A percentile compares a stretch with the other conserved stretches of the same genome.
phyloP scores from a whole-genome alignment of 2,329 filamentous ascomycete species.

The Xylariaceae sp. region DNA sequence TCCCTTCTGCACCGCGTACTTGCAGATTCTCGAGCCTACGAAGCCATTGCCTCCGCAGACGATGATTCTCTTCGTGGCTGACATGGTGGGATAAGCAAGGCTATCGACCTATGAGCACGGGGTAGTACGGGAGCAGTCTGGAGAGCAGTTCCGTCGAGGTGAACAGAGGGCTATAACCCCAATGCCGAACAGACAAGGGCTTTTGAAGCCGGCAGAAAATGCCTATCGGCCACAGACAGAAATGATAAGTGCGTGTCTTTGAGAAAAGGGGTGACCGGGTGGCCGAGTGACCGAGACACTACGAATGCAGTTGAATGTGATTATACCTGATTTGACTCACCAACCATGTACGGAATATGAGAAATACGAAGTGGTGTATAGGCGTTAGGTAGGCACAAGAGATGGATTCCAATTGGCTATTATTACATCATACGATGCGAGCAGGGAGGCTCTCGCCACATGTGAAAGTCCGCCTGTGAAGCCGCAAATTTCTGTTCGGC shows the following conservation, averaged over 20 bases:
- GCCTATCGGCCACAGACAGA: neutral
- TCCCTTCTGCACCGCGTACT: conserved; percentile 74
- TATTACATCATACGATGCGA: neutral
- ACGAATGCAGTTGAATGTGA: neutral
- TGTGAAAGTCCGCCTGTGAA: neutral
- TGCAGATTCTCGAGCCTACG: conserved; percentile 83
- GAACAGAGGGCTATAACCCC: neutral
- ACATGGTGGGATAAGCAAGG: conserved; percentile 34
- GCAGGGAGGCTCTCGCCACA: neutral
- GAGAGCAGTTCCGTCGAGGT: neutral
- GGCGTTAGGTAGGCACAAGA: neutral
- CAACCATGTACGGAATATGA: neutral
- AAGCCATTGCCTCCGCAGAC: conserved; percentile 95
- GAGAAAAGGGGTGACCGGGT: neutral
- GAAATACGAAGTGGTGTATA: too few relatives aligned
- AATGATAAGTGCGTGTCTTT: neutral
- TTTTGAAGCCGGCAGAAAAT: neutral
- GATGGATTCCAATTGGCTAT: too few relatives aligned
- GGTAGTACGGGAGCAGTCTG: neutral
- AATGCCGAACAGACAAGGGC: neutral
- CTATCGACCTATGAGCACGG: neutral
- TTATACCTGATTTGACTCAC: neutral
- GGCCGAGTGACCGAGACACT: neutral
- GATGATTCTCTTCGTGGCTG: conserved; percentile 69
- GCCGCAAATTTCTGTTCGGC: neutral